Base-by-base conservation (phyloP, 805 yeast genomes). In the Suhomyces vadensis region DNA sequence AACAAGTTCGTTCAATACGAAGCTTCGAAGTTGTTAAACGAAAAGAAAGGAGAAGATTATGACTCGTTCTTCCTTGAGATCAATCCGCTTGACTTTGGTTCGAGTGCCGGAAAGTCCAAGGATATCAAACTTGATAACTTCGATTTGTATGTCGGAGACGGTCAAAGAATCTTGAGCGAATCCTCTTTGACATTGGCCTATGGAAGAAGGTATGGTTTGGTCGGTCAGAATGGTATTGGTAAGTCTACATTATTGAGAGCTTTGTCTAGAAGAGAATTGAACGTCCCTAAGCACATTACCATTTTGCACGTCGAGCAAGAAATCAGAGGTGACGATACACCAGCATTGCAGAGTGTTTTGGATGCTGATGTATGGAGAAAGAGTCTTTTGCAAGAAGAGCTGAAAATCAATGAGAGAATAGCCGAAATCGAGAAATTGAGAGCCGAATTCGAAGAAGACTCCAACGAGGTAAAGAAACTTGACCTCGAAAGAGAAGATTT, bases 301-400 rank as follows among this genome's bases (percentile, higher is more conserved):
- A 87, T 94, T 65, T 75, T 94, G 55, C 97, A 94, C 59, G 99
- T 94, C 45, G 99, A 94, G 65, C 99, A 94, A 77, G 99, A 94
- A 73, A 80, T 94, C 39, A 77, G 81, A 54, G 99, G 99, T 58
- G 97, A 92, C 59, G 97, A 91, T 41, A 85, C 88, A 1, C 65
- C 82, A 7, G 99, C 97, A 1, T 64, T 94, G 43, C 97, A 92
- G 65, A 85, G 96, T 50, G 99, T 94, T n/a, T 74, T 94, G 52
- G 99, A 94, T 69, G 99, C 99, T 1, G 99, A 94, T 71, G 99
- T 94, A 33, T 94, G 99, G 99, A 79, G 99, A 65, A 94, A 95
- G 67, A 89, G 85, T 54, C 71, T 94, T 43, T 62, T 94, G 25
- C 69, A 71, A 37, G 98, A 94, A 63, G 95, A 91, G 65, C 59